Evolutionary conservation across 208 protist genomes (phyloP).

Genomic region (Acanthamoeba healyi): DNA sequence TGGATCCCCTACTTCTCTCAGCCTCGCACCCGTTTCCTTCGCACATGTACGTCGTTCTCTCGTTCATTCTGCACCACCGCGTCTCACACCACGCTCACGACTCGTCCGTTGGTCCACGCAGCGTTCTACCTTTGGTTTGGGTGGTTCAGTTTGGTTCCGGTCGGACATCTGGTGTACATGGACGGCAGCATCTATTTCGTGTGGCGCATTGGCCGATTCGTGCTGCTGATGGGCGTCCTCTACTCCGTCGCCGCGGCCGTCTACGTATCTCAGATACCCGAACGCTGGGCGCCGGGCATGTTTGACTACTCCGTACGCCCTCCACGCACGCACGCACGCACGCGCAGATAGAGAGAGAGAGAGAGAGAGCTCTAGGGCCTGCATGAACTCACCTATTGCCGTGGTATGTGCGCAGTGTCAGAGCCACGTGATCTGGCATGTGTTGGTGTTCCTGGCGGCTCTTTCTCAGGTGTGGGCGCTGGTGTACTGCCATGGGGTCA

Average conservation of each 20-base stretch:
- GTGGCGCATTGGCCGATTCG: not conserved
- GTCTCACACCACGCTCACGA: not conserved
- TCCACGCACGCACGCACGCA: not conserved
- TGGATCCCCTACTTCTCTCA: slow-evolving; percentile 16
- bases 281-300: slow-evolving; percentile 21
- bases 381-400: not conserved
- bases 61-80: not conserved
- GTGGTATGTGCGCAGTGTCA: slow-evolving; percentile 5
- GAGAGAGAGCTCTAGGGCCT: too few relatives aligned
- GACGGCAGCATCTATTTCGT: slow-evolving; percentile 16
- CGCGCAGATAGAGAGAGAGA: not conserved
- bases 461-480: slow-evolving; percentile 25
- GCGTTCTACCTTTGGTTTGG: slow-evolving; percentile 37
- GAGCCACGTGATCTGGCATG: slow-evolving; percentile 48
- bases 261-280: slow-evolving; percentile 38
- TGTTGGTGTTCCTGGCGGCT: slow-evolving; percentile 9
- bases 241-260: slow-evolving; percentile 29
- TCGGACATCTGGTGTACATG: slow-evolving; percentile 27
- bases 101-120: not conserved
- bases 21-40: not conserved
- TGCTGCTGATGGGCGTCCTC: slow-evolving; percentile 58
- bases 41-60: slow-evolving; percentile 45
- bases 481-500: not conserved
- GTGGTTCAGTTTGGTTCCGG: slow-evolving; percentile 17
- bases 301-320: slow-evolving; percentile 38